Evolutionary conservation across 768 basidiomycete genomes (phyloP), one percentile per base, ranked within the genome.

Genomic region (Agaricus subrufescens): DNA sequence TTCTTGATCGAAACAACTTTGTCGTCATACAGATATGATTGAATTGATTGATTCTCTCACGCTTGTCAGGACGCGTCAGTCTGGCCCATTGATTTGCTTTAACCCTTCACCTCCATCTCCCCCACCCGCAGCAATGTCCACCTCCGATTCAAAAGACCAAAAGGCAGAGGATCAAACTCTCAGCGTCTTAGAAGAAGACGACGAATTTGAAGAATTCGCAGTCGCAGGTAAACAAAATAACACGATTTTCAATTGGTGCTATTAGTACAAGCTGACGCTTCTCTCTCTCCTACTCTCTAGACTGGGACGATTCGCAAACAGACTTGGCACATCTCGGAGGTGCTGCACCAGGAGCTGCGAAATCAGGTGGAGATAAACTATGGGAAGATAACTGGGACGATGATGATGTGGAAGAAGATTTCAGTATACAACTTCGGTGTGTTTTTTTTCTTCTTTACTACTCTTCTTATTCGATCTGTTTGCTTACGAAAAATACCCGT

Each of bases 341-440:
- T 19, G 79, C 84, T 2, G 82, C 85, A 3, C 86, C 89, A 2
- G 89, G 88, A 3, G 84, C 78, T 11, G 90, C 87, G 3, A 86
- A 85, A 63, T 87, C 87, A 34, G 87, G 87, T 42, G 89, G 90
- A 15, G 87, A 97, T 70, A 91, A 94, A 65, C 75, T 99, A 10
- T 99, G 97, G 97, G 97, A 99, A 76, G 97, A 98, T 63, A 98
- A 98, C 69, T 99, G 97, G 97, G 97, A 99, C 65, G 97, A 99
- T 64, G 97, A 99, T 73, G 96, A 98, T 71, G 86, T 97, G 59
- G 96, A 96, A 68, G 95, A 98, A 63, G 94, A 97, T 62, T 99
- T 99, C 67, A 94, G 92, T 64, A 86, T 91, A 51, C 94, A 97
- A 72, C 75, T 99, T 62, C 84, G 97, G 97, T 95, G 67, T 63